These are phyloP conservation scores for Noccaea caerulescens DNA, from an alignment of 345 rosid species.

Conservation along the genomic window DNA sequence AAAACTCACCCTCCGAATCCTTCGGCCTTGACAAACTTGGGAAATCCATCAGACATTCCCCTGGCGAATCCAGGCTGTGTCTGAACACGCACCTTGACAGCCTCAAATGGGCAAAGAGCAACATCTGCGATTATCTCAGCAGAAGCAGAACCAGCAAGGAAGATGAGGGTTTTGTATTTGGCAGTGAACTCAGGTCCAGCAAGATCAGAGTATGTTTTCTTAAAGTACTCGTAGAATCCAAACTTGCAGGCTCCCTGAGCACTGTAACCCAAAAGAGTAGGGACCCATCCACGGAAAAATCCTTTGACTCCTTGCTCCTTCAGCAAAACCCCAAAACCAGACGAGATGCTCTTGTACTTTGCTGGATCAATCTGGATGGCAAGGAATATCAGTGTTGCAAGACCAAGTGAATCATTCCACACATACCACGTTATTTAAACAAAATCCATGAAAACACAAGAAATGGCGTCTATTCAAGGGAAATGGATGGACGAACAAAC, in stretches of 20 bases:
- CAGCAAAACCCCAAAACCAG: conserved; percentile 85
- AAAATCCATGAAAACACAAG: not conserved
- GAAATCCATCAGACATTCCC: conserved; percentile 92
- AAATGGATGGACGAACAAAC: conserved; percentile 5
- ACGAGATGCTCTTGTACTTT: conserved; percentile 89
- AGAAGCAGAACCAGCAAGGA: conserved; percentile 98
- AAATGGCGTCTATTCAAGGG: not conserved
- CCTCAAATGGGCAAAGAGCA: conserved; percentile 98
- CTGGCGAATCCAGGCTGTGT: conserved; percentile 99
- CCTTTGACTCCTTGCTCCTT: conserved; percentile 93
- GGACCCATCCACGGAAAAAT: conserved; percentile 99
- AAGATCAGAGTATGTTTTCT: conserved; percentile 88
- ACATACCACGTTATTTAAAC: not conserved
- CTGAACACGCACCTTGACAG: conserved; percentile 98
- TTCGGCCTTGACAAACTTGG: conserved; percentile 90
- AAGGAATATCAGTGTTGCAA: conserved; percentile 22
- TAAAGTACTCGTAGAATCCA: conserved; percentile 97
- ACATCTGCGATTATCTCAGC: conserved; percentile 94
- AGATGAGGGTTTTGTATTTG: conserved; percentile 94
- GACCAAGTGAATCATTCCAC: conserved; percentile 22
- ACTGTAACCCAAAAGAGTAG: conserved; percentile 95
- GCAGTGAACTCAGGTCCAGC: conserved; percentile 88
- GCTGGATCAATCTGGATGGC: conserved; percentile 79
- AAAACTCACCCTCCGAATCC: conserved; percentile 79
- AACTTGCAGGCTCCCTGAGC: conserved; percentile 99